Base-by-base conservation (phyloP, 805 yeast genomes). In the fission yeast (Schizosaccharomyces pombe) region DNA sequence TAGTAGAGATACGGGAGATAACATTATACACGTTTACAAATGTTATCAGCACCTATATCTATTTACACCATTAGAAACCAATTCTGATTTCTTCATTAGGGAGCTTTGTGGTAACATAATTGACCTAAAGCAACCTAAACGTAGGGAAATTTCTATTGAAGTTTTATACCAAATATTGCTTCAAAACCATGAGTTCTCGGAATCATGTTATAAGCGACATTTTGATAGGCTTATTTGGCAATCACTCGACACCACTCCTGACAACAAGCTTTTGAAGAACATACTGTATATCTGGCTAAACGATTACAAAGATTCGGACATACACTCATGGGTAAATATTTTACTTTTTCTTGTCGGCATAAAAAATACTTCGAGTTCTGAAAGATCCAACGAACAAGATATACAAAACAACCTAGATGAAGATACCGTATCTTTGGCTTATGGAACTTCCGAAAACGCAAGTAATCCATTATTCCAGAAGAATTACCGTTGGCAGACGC, bases 261-360 rank as follows among this genome's bases (percentile, higher is more conserved):
- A 64, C 2, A 74, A 77, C 47, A 59, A 58, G 1, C 71, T 70
- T 5, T 62, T 81, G 19, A 62, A 68, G 30, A 64, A 66, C 2
- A 67, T 81, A 52, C 69, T 83, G 11, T 63, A 61, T 14, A 72
- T 75, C 16, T 83, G 91, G 89, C 64, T 82, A 49, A 76, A 75
- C 16, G 71, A 75, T 26, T 72, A 74, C 1, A 67, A 63, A 3
- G 70, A 67, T 31, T 58, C 68, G 14, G 72, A 70, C 12, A 65
- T 73, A 28, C 54, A 57, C 11, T 63, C 63, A 52, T 82, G 91
- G 91, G 75, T 82, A 56, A 63, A 68, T 1, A 43, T 26, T 5
- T 29, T 43, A 8, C 14, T 43, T 9, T 19, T 16, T 12, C 26
- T 43, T 14, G 14, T 14, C 26, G 28, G 30, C 14, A 22, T 22